A percentile compares a stretch with the other conserved stretches of the same genome.
phyloP scores from a whole-genome alignment of 108 stramenopile species.

The Nitzschia inconspicua region DNA sequence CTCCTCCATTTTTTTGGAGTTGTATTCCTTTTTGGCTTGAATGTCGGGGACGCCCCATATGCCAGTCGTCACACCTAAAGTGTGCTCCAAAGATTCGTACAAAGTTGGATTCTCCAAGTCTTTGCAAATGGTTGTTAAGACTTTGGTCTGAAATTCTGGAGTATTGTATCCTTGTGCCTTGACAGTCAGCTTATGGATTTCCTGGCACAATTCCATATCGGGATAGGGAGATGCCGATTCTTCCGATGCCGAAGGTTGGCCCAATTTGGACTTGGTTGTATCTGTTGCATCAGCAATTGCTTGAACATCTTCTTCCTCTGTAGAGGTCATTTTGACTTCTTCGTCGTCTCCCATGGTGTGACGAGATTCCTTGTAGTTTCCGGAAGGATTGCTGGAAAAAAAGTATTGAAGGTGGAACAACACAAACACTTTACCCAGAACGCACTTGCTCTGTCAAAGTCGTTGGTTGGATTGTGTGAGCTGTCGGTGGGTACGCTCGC shows the following conservation, averaged over 20 bases:
- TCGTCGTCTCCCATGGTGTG: conserved; percentile 3
- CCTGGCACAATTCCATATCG: conserved; percentile 67
- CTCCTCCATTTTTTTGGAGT: conserved; percentile 37
- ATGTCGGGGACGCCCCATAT: conserved; percentile 38
- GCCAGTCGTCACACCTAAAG: conserved; percentile 15
- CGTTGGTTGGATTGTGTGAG: neutral
- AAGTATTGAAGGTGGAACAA: no score
- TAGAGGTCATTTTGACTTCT: conserved; percentile 2
- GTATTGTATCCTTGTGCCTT: conserved; percentile 32
- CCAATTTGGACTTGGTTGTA: conserved; percentile 4
- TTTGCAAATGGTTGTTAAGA: conserved; percentile 43
- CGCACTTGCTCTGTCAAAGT: no score
- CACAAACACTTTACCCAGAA: no score
- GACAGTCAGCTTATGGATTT: conserved; percentile 59
- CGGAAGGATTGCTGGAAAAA: no score
- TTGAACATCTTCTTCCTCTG: conserved; percentile 1
- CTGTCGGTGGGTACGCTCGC: neutral
- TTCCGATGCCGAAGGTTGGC: conserved; percentile 63
- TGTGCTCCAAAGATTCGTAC: conserved; percentile 42
- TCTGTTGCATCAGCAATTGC: neutral
- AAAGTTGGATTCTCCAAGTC: conserved; percentile 73
- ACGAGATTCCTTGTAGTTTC: no score
- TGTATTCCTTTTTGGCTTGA: conserved; percentile 35
- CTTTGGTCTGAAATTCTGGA: conserved; percentile 32
- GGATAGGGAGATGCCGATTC: conserved; percentile 74